These are phyloP conservation scores for Suillus weaverae DNA, from an alignment of 768 basidiomycete genomes.

Conservation along the genomic window DNA sequence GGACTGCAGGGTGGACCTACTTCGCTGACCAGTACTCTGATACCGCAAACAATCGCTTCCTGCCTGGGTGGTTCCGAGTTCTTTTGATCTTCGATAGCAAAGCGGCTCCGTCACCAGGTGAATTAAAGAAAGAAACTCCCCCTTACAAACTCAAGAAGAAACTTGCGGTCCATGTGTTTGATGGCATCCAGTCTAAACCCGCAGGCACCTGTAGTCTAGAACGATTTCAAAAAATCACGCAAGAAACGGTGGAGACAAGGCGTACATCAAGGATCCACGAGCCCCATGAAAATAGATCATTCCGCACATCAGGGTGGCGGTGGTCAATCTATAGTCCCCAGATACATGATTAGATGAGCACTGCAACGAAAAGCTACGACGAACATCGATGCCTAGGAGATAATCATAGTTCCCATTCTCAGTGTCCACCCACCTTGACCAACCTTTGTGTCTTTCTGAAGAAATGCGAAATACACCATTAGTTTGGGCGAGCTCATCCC, in stretches of 20 bases:
- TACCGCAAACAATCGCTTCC: constrained; percentile 57
- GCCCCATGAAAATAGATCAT: constrained; percentile 78
- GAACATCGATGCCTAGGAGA: constrained; percentile 71
- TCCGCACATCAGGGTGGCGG: constrained; percentile 74
- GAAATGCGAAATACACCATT: constrained; percentile 74
- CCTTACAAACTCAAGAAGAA: constrained; percentile 69
- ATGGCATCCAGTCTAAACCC: constrained; percentile 91
- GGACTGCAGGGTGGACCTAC: constrained; percentile 37
- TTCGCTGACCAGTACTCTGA: constrained; percentile 84
- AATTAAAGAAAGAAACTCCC: background rate
- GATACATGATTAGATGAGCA: constrained; percentile 9
- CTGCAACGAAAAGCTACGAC: constrained; percentile 19
- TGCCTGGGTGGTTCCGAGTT: constrained; percentile 44
- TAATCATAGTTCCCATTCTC: constrained; percentile 92
- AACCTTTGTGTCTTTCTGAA: constrained; percentile 65
- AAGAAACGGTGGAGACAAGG: constrained; percentile 7
- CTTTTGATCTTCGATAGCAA: constrained; percentile 47
- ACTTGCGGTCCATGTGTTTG: constrained; percentile 80
- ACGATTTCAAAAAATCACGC: background rate
- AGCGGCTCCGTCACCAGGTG: background rate
- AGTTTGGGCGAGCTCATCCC: constrained; percentile 67
- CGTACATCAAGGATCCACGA: constrained; percentile 67
- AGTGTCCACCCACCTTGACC: constrained; percentile 78
- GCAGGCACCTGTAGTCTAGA: constrained; percentile 61
- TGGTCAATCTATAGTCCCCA: constrained; percentile 66